A percentile compares a stretch with the other conserved stretches of the same genome.
Evolutionary conservation across 2,329 filamentous ascomycete genomes (phyloP).

Genomic region (Seiridium cupressi): DNA sequence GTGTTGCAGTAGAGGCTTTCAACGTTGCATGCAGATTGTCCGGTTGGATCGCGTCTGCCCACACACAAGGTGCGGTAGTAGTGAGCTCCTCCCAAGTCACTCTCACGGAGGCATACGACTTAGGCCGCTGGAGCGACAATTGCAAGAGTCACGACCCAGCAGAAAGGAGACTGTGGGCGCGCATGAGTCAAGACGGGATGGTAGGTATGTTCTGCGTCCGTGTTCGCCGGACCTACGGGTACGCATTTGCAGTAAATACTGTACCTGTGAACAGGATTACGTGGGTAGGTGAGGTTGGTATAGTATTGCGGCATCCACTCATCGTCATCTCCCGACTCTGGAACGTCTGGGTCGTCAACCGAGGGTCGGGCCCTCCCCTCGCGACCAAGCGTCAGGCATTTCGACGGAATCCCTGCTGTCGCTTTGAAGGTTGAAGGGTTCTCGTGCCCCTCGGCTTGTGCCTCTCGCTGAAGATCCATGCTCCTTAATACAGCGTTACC

Average conservation of each 20-base stretch:
- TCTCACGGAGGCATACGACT: neutral
- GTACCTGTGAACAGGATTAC: no score
- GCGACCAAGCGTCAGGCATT: no score
- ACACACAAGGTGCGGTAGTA: neutral
- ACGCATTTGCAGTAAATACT: neutral
- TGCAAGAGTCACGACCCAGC: neutral
- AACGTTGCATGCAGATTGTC: neutral
- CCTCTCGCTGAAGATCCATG: neutral
- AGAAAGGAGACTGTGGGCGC: neutral
- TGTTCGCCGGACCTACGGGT: neutral
- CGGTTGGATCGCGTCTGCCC: neutral
- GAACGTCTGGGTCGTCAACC: neutral
- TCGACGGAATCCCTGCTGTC: no score
- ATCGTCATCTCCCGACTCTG: neutral
- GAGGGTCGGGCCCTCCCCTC: neutral
- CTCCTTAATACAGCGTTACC: conserved; percentile 2
- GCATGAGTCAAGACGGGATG: neutral
- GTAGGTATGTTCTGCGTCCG: neutral
- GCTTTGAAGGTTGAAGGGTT: neutral
- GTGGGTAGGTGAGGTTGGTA: no score
- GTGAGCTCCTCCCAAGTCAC: neutral
- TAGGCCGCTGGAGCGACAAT: neutral
- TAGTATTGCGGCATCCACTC: no score
- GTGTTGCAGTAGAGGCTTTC: neutral
- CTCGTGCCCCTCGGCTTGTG: neutral